Evolutionary conservation across 306 rosid genomes (phyloP).

Genomic region (Medicago lupulina): DNA sequence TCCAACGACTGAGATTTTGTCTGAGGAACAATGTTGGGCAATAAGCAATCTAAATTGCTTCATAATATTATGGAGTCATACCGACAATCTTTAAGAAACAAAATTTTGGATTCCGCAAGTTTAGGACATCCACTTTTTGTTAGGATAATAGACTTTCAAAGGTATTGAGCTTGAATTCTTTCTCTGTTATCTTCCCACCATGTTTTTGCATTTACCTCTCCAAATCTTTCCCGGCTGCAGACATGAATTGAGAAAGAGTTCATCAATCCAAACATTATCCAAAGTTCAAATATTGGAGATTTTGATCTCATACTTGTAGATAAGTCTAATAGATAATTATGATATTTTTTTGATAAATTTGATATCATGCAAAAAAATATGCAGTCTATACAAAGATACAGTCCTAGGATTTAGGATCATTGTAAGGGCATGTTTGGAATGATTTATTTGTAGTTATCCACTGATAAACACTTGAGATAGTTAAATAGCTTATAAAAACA

Average conservation of each 20-base stretch:
- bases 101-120: slow-evolving; percentile 46
- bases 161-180: slow-evolving; percentile 96
- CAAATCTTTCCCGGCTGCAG: slow-evolving; percentile 85
- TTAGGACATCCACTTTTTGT: slow-evolving; percentile 41
- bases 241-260: slow-evolving; percentile 8
- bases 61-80: slow-evolving; percentile 30
- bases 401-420: too few species aligned
- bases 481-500: too few species aligned
- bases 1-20: not conserved
- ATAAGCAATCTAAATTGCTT: not conserved
- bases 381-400: too few species aligned
- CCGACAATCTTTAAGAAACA: slow-evolving; percentile 40
- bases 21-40: not conserved
- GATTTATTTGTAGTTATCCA: too few species aligned
- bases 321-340: not conserved
- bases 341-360: too few species aligned
- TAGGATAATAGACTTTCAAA: slow-evolving; percentile 49
- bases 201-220: slow-evolving; percentile 76
- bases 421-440: too few species aligned
- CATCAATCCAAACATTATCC: not conserved
- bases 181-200: slow-evolving; percentile 98
- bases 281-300: not conserved
- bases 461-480: too few species aligned
- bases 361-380: too few species aligned
- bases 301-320: not conserved